phyloP scores from a whole-genome alignment of 2,329 filamentous ascomycete species.

The Fusarium longipes region DNA sequence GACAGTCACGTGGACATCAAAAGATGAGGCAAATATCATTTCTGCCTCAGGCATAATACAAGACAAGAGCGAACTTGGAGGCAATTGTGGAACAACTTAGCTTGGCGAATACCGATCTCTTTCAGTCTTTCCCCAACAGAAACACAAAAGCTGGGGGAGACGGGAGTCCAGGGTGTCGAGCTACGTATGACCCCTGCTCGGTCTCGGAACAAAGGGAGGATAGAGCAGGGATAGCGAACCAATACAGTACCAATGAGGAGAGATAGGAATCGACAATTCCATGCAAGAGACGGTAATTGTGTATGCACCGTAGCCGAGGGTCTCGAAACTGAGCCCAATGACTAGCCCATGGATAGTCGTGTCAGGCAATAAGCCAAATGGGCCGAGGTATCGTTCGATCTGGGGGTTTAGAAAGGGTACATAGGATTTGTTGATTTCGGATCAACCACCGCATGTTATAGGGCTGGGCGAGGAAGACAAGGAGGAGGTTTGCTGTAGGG shows the following conservation, averaged over 20 bases:
- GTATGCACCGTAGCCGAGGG: background rate
- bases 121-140: constrained; percentile 37
- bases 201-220: constrained; percentile 35
- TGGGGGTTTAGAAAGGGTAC: constrained; percentile 9
- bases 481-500: constrained; percentile 12
- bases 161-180: constrained; percentile 31
- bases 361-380: constrained; percentile 34
- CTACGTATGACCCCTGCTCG: constrained; percentile 26
- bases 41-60: constrained; percentile 12
- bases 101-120: constrained; percentile 44
- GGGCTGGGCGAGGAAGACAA: constrained; percentile 24
- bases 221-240: background rate
- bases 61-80: constrained; percentile 10
- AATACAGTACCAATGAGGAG: background rate
- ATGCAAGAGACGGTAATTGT: constrained; percentile 1
- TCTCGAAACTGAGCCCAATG: constrained; percentile 8
- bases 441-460: constrained; percentile 22
- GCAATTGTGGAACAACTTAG: constrained; percentile 16
- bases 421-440: background rate
- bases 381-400: constrained; percentile 43
- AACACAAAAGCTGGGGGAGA: constrained; percentile 39
- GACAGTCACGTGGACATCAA: constrained; percentile 22
- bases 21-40: background rate
- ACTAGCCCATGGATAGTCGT: constrained; percentile 10
- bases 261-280: constrained; percentile 6